These are phyloP conservation scores for Albifimbria verrucaria DNA, from an alignment of 2,329 filamentous ascomycete species.

Conservation along the genomic window DNA sequence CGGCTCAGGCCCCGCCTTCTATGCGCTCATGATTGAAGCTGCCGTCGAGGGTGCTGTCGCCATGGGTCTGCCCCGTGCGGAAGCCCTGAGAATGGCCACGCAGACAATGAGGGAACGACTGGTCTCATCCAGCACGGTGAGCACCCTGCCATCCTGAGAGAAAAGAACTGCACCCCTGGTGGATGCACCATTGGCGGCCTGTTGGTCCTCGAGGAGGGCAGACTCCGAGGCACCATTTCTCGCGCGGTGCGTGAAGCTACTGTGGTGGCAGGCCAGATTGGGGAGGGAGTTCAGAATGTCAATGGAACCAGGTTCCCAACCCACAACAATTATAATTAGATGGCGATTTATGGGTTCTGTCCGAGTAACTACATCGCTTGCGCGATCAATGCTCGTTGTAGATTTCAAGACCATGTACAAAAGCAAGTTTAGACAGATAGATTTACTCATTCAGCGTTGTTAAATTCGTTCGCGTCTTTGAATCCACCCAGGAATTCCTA, in stretches of 20 bases:
- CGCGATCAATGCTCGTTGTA: too few relatives aligned
- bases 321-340: background rate
- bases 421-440: too few relatives aligned
- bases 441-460: too few relatives aligned
- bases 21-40: slow-evolving; percentile 71
- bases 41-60: slow-evolving; percentile 75
- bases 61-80: slow-evolving; percentile 70
- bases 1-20: slow-evolving; percentile 73
- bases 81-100: slow-evolving; percentile 74
- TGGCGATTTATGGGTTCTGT: background rate
- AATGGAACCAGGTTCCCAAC: slow-evolving; percentile 28
- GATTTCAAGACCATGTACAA: too few relatives aligned
- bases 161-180: slow-evolving; percentile 74
- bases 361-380: background rate
- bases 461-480: too few relatives aligned
- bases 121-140: slow-evolving; percentile 67
- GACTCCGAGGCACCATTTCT: slow-evolving; percentile 63
- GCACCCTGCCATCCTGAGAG: slow-evolving; percentile 70
- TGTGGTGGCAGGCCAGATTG: slow-evolving; percentile 63
- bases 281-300: slow-evolving; percentile 34
- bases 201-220: slow-evolving; percentile 69
- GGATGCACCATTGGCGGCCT: slow-evolving; percentile 76
- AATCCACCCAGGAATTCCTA: too few relatives aligned
- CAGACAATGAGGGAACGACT: slow-evolving; percentile 73
- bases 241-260: slow-evolving; percentile 69